Conservation (phyloP, 208 protist genomes). For the Wallacemonas sp. region DNA sequence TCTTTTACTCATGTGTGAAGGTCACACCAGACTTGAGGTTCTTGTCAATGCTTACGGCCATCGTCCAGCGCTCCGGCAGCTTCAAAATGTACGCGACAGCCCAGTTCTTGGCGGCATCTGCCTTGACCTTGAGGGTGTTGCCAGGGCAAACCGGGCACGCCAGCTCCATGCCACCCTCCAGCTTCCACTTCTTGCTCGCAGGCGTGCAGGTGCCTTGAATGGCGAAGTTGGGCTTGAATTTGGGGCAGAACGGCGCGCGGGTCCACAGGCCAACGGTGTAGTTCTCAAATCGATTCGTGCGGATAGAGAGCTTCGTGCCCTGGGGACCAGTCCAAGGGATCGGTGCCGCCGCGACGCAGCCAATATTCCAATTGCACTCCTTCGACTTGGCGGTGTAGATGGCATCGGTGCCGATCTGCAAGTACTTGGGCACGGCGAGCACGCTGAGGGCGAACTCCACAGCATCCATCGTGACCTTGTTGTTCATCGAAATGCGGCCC, state of each 20-base stretch:
- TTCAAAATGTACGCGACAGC: slow-evolving; percentile 62
- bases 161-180: slow-evolving; percentile 46
- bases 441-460: slow-evolving; percentile 65
- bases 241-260: slow-evolving; percentile 37
- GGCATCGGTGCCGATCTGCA: slow-evolving; percentile 64
- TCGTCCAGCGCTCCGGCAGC: slow-evolving; percentile 70
- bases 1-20: slow-evolving; percentile 62
- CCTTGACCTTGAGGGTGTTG: slow-evolving; percentile 72
- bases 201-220: slow-evolving; percentile 49
- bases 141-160: slow-evolving; percentile 50
- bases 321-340: slow-evolving; percentile 37
- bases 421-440: slow-evolving; percentile 46
- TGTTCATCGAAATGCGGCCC: slow-evolving; percentile 53
- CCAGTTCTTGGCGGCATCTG: slow-evolving; percentile 65
- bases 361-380: slow-evolving; percentile 64
- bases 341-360: slow-evolving; percentile 23
- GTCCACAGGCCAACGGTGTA: slow-evolving; percentile 38
- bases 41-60: slow-evolving; percentile 63
- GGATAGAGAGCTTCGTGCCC: slow-evolving; percentile 47
- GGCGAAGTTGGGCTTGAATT: slow-evolving; percentile 32
- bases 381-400: slow-evolving; percentile 51
- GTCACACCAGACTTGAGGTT: slow-evolving; percentile 58
- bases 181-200: slow-evolving; percentile 17
- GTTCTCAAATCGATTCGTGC: slow-evolving; percentile 46
- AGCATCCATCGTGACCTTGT: slow-evolving; percentile 57